Evolutionary conservation across 2,329 filamentous ascomycete genomes (phyloP), one percentile per base, ranked within the genome.

Genomic region (Aspergillus fructus): DNA sequence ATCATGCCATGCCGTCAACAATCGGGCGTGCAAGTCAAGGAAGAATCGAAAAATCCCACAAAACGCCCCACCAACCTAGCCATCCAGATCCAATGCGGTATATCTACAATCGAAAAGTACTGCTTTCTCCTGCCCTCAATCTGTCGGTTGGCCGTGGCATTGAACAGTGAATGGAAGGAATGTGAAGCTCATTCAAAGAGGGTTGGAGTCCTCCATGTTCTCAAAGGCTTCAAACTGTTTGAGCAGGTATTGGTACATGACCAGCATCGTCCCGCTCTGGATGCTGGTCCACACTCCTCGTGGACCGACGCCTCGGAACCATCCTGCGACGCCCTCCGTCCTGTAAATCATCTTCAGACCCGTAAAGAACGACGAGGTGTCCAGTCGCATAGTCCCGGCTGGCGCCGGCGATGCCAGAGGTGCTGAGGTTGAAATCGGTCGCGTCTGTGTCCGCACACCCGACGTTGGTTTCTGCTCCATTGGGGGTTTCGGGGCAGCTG

Each of bases 281-380:
- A 97, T 91, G 69, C 93, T 96, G 21, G 94, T 99, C 94, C 94
- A 99, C 13, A 97, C 91, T 56, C 89, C 89, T 53, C 94, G 85
- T 2, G 94, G 94, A 0, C 93, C 93, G 2, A 99, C 93, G 24
- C 94, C 94, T 57, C 94, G 86, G 76, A 99, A 99, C 87, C 91
- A 96, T 1, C 94, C 96, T 2, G 84, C 84, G 15, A 97, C 66
- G 1, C 94, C 94, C 76, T 99, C 94, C 5, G 89, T 91, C 64
- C 85, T 86, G 77, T 97, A 99, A 67, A 99, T 96, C 63, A 96
- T 83, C 65, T 83, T 86, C 39, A 99, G 77, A 1, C 93, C 94
- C 2, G 85, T 91, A 53, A 93, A 80, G 49, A 97, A 89, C 0
- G 93, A 97, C 1, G 91, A 94, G 0, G 96, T 97, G 67, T 96